These are phyloP conservation scores for Hawksworthiomyces lignivorus DNA, from an alignment of 2,329 filamentous ascomycete genomes.

Conservation along the genomic window DNA sequence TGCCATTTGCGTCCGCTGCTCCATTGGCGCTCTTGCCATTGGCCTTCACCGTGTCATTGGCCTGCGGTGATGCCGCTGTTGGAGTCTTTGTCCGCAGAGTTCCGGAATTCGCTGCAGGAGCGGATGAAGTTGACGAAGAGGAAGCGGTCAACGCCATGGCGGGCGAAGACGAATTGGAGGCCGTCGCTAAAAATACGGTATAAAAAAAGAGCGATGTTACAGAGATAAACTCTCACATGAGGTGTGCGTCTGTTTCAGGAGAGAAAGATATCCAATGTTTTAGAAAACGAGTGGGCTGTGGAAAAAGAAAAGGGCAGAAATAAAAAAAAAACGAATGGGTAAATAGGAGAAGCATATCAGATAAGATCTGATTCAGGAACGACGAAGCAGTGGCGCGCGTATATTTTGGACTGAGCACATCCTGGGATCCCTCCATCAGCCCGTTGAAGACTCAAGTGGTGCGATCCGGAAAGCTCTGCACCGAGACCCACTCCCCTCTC, in stretches of 20 bases:
- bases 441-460: slow-evolving; percentile 5
- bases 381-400: too few species aligned
- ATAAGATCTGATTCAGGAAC: slow-evolving; percentile 13
- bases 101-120: background rate
- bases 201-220: too few species aligned
- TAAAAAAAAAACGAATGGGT: too few species aligned
- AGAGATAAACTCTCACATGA: too few species aligned
- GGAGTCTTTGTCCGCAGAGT: too few species aligned
- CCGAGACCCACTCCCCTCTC: slow-evolving; percentile 5
- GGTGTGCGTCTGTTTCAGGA: too few species aligned
- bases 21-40: background rate
- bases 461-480: slow-evolving; percentile 11
- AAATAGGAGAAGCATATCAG: background rate
- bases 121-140: background rate
- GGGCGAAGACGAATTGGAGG: background rate
- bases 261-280: too few species aligned
- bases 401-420: too few species aligned
- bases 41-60: background rate
- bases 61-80: background rate
- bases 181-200: too few species aligned
- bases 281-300: too few species aligned
- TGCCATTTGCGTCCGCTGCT: background rate
- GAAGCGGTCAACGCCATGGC: slow-evolving; percentile 7
- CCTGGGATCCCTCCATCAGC: too few species aligned
- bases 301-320: too few species aligned